Base-by-base conservation (phyloP, 352 stramenopile species). In the Phytophthora foliorum region DNA sequence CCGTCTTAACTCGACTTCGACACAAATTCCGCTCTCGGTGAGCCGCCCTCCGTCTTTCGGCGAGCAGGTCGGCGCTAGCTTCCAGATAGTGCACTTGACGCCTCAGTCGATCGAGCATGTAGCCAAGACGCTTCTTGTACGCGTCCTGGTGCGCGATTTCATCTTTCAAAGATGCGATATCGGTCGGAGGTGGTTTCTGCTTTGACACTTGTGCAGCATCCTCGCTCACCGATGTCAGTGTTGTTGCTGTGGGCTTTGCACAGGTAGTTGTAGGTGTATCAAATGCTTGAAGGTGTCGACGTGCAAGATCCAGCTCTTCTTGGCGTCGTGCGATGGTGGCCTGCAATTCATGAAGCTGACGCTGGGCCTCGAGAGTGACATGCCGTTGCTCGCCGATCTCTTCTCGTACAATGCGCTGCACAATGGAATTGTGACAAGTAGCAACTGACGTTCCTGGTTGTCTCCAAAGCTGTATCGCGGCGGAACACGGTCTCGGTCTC, bases 101-200 rank as follows among this genome's bases (percentile, higher is more conserved):
- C 13, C 57, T 27, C 3, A 89, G 50, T 4, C 81, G 78, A 3
- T 86, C 78, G 21, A 81, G 66, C 66, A 90, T 75, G n/a, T 72
- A 67, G 2, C 63, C 63, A 13, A 92, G 57, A 31, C 75, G 75
- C 68, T 88, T 87, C 54, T 85, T 86, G 78, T 90, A 92, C 17
- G 69, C 60, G 6, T 86, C 80, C 34, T 81, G 73, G 19, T 72
- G 79, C 2, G 63, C 71, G 21, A 84, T 74, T 39, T 92, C 64
- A 16, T 86, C 58, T 63, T 84, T 75, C 29, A 90, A 64, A 27
- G 55, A 50, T 0, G 76, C 54, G 9, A 57, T 25, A 10, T 72
- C 21, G 19, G 11, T 48, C 7, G 25, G 21, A 6, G 19, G 1
- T 41, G 24, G 11, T 24, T 36, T 45, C 48, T 27, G 4, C 17